These are phyloP conservation scores for Sphagnum fallax DNA, from an alignment of 228 moss, liverwort and hornwort species.

Conservation along the genomic window DNA sequence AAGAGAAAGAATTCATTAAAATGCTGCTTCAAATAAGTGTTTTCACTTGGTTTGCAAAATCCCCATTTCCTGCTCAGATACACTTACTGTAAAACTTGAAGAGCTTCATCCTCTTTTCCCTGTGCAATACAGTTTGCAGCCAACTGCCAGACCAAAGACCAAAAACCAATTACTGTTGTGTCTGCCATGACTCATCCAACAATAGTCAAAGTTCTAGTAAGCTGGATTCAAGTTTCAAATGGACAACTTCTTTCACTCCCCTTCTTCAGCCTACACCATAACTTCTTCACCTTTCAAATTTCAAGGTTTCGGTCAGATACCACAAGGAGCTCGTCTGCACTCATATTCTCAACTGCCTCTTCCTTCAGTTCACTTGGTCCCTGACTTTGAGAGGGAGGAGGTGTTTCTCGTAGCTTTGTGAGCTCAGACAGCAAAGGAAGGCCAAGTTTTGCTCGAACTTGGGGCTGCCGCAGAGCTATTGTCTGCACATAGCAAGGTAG, in stretches of 20 bases:
- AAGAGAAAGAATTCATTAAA: no score
- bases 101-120: constrained; percentile 48
- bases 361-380: constrained; percentile 28
- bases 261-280: no score
- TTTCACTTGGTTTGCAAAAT: no score
- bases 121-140: constrained; percentile 43
- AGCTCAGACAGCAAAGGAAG: constrained; percentile 64
- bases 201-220: no score
- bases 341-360: constrained; percentile 45
- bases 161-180: not conserved
- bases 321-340: constrained; percentile 72
- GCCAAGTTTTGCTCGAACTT: constrained; percentile 59
- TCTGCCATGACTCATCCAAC: no score
- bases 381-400: constrained; percentile 19
- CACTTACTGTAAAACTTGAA: constrained; percentile 50
- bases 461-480: constrained; percentile 64
- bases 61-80: not conserved
- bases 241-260: no score
- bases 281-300: not conserved
- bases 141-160: constrained; percentile 23
- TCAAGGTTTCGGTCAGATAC: constrained; percentile 17
- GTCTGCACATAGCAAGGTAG: constrained; percentile 30
- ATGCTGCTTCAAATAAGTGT: no score
- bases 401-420: constrained; percentile 39
- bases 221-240: no score